Evolutionary conservation across 495 filamentous ascomycete genomes (phyloP), one percentile per base, ranked within the genome.

Genomic region (Neurospora sp.): DNA sequence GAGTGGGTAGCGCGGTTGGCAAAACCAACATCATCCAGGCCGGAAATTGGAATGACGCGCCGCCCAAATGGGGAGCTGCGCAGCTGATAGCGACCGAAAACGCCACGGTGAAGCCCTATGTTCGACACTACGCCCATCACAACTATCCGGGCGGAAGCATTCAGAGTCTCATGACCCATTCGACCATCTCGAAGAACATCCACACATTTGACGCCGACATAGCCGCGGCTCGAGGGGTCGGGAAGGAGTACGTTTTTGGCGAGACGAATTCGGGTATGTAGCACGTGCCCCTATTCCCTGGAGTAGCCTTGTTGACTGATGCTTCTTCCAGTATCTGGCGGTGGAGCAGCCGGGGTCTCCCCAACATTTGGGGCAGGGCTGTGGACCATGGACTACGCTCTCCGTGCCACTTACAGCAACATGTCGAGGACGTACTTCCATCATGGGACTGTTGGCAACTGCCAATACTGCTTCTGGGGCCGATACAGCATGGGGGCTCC

Each of bases 401-500:
- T 89, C 70, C 85, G 85, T 11, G 83, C 85, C 0, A 76, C 85
- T 1, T 75, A 77, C 44, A 78, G 77, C 70, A 84, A 83, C 66
- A 85, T 88, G 46, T 84, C 86, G 72, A 83, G 87, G 3, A 85
- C 82, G 2, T 90, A 88, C 73, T 90, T 89, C 81, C 89, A 90
- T 73, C 89, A 90, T 70, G 88, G 88, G 2, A 90, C 89, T 0
- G 83, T 90, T 4, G 89, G 88, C 3, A 86, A 87, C 76, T 89
- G 87, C 69, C 86, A 88, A 74, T 90, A 90, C 74, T 89, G 88
- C 76, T 89, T 87, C 80, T 90, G 85, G 85, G 88, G 88, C 1
- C 80, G 86, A 0, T 86, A 88, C 73, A 81, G 78, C 62, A 88
- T 88, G 81, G 86, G 86, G 0, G 80, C 87, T 0, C 88, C 88